These are phyloP conservation scores for Cutaneotrichosporon sp. DNA, from an alignment of 1,284 basidiomycete species.

Conservation along the genomic window DNA sequence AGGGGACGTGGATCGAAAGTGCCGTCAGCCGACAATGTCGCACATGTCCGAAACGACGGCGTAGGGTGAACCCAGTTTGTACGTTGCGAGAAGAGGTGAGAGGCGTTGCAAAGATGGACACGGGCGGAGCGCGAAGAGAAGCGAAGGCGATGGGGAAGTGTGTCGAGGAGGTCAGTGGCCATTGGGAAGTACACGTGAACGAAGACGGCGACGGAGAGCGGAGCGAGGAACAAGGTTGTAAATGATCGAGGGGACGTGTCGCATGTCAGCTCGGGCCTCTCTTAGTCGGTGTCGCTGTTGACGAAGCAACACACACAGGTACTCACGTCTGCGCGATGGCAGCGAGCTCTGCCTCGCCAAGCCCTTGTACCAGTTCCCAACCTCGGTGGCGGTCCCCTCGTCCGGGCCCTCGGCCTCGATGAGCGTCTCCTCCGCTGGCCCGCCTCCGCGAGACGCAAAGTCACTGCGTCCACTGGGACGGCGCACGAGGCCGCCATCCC, in stretches of 20 bases:
- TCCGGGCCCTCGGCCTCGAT: conserved; percentile 25
- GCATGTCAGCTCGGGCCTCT: not conserved
- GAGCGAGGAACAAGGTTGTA: not conserved
- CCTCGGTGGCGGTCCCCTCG: conserved; percentile 24
- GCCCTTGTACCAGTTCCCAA: conserved; percentile 33
- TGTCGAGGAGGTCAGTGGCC: too few relatives aligned
- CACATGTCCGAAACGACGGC: too few relatives aligned
- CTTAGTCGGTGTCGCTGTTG: too few relatives aligned
- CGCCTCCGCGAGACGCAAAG: conserved; percentile 20
- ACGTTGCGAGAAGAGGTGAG: too few relatives aligned
- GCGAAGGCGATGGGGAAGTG: not conserved
- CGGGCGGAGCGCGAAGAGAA: not conserved
- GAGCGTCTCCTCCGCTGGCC: conserved; percentile 25
- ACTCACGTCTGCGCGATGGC: conserved; percentile 39
- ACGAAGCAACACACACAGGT: too few relatives aligned
- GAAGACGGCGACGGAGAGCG: not conserved
- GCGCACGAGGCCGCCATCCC: conserved; percentile 16
- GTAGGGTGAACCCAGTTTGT: too few relatives aligned
- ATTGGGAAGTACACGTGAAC: too few relatives aligned
- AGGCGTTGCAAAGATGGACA: not conserved
- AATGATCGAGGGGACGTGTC: not conserved
- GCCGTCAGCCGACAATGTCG: too few relatives aligned
- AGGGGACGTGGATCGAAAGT: not conserved
- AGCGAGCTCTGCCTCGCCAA: conserved; percentile 41
- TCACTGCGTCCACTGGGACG: conserved; percentile 22